These are phyloP conservation scores for Cucurbita argyrosperma DNA, from an alignment of 306 rosid species.

Conservation along the genomic window DNA sequence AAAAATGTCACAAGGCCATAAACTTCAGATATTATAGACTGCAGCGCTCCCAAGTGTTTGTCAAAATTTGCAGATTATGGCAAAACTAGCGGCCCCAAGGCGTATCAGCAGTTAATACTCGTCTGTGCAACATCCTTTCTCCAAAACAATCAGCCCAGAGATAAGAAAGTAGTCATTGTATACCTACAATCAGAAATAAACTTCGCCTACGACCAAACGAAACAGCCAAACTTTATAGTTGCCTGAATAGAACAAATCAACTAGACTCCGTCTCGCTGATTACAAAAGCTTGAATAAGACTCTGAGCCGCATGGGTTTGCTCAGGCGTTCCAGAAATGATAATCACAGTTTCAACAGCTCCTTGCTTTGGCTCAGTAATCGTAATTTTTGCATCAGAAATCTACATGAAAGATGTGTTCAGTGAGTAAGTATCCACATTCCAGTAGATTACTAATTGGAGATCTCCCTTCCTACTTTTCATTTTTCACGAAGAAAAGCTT, in stretches of 20 bases:
- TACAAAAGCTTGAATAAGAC: conserved; percentile 97
- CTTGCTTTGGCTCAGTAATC: conserved; percentile 73
- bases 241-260: conserved; percentile 36
- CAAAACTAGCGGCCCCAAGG: conserved; percentile 2
- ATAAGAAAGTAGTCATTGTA: not conserved
- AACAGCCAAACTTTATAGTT: conserved; percentile 11
- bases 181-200: conserved; percentile 4
- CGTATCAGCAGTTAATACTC: not conserved
- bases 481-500: not conserved
- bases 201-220: not conserved
- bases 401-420: conserved; percentile 29
- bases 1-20: not conserved
- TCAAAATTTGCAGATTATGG: not conserved
- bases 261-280: conserved; percentile 66
- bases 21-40: not conserved
- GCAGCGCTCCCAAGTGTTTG: not conserved
- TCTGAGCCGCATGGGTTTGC: conserved; percentile 95
- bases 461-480: not conserved
- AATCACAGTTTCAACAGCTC: conserved; percentile 74
- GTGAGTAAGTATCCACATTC: not conserved
- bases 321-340: conserved; percentile 93
- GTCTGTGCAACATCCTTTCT: not conserved
- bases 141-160: not conserved
- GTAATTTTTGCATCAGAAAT: conserved; percentile 85
- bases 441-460: not conserved